Percentiles rank a stretch among this genome's conserved stretches.
Evolutionary conservation across 139 green algal genomes (phyloP).

Genomic region (Chara braunii): DNA sequence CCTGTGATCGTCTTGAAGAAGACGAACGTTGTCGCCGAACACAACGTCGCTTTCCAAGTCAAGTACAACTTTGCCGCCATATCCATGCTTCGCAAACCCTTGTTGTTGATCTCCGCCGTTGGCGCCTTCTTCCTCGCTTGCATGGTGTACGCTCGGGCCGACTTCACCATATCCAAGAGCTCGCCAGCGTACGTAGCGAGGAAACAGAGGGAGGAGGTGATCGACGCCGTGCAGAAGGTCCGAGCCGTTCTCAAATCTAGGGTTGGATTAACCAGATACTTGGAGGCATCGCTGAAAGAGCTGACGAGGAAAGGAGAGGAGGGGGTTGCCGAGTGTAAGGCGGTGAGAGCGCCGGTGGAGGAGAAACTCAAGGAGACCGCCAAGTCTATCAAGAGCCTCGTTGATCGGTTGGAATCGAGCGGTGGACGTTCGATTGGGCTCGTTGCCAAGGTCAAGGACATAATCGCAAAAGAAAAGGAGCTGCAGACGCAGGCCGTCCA

Average conservation of each 20-base stretch:
- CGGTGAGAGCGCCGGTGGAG: constrained; percentile 3
- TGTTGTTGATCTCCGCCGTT: constrained; percentile 56
- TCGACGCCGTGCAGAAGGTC: constrained; percentile 24
- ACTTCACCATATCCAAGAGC: constrained; percentile 56
- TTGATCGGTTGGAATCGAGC: constrained; percentile 16
- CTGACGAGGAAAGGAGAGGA: constrained; percentile 15
- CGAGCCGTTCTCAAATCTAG: constrained; percentile 2
- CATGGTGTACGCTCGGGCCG: constrained; percentile 52
- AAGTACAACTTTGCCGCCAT: constrained; percentile 49
- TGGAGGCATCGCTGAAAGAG: constrained; percentile 18
- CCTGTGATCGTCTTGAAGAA: constrained; percentile 70
- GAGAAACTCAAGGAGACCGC: constrained; percentile 16
- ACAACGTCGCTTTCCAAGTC: constrained; percentile 40
- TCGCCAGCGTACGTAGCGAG: constrained; percentile 28
- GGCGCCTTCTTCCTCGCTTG: constrained; percentile 46
- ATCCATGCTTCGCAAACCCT: constrained; percentile 53
- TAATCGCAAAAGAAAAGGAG: constrained; percentile 40
- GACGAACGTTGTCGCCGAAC: constrained; percentile 54
- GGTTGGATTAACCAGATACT: background rate
- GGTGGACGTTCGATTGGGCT: too few species aligned
- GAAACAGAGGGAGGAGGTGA: constrained; percentile 34
- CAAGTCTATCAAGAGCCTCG: constrained; percentile 13
- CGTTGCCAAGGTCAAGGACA: constrained; percentile 11
- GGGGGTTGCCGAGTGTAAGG: constrained; percentile 6
- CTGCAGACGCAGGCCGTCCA: background rate